Evolutionary conservation across 169 alveolate species (phyloP).

Genomic region (Eimeria tenella): DNA sequence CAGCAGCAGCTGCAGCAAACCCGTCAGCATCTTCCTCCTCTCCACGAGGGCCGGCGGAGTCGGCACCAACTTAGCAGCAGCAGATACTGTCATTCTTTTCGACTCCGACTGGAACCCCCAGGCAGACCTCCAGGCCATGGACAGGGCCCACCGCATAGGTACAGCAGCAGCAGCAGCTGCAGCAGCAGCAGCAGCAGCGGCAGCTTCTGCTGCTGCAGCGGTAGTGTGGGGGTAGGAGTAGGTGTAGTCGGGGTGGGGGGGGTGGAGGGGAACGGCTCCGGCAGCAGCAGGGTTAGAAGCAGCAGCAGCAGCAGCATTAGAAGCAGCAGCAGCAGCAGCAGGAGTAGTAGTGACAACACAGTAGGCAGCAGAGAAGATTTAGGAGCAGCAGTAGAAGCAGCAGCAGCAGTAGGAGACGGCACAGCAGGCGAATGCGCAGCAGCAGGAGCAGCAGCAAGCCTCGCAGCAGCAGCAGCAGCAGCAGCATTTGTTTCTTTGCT

Average conservation of each 20-base stretch:
- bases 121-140: slow-evolving; percentile 95
- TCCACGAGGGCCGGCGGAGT: slow-evolving; percentile 97
- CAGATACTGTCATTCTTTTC: slow-evolving; percentile 95
- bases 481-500: neutral
- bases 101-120: slow-evolving; percentile 98
- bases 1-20: slow-evolving; percentile 87
- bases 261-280: too few relatives aligned
- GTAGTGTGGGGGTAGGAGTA: too few relatives aligned
- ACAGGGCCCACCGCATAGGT: slow-evolving; percentile 97
- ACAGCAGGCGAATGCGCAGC: neutral
- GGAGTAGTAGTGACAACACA: too few relatives aligned
- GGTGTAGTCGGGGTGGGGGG: too few relatives aligned
- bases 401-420: neutral
- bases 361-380: too few relatives aligned
- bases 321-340: too few relatives aligned
- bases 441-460: neutral
- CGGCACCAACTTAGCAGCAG: slow-evolving; percentile 96
- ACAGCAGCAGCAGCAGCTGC: slow-evolving; percentile 25
- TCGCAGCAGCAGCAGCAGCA: neutral
- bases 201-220: neutral
- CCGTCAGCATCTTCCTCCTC: slow-evolving; percentile 87
- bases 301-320: too few relatives aligned
- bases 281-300: too few relatives aligned
- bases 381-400: neutral
- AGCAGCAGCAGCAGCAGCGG: neutral